Conservation (phyloP, 768 basidiomycete genomes). For the Boletus tylopilopsis region DNA sequence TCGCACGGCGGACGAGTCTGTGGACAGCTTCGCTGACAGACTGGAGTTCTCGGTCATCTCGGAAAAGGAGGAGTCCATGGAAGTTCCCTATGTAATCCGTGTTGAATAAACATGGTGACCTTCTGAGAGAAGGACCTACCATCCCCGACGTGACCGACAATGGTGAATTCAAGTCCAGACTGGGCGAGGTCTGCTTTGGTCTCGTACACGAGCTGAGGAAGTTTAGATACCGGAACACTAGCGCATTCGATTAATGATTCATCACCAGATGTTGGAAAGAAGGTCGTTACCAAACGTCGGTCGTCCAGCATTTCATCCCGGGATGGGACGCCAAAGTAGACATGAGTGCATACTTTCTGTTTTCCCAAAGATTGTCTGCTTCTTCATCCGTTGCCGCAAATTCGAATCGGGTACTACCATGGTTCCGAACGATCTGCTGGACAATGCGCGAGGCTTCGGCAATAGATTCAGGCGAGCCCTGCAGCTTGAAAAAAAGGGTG, state of each 20-base stretch:
- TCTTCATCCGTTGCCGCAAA: slow-evolving; percentile 74
- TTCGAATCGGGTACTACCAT: slow-evolving; percentile 65
- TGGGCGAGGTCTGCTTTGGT: slow-evolving; percentile 73
- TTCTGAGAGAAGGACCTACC: slow-evolving; percentile 42
- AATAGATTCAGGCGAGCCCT: slow-evolving; percentile 64
- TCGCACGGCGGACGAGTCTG: slow-evolving; percentile 66
- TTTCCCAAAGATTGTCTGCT: slow-evolving; percentile 76
- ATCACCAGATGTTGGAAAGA: neutral
- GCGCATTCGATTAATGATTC: neutral
- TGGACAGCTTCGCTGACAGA: slow-evolving; percentile 59
- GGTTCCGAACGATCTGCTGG: slow-evolving; percentile 57
- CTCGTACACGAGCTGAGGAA: slow-evolving; percentile 69
- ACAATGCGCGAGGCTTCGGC: slow-evolving; percentile 56
- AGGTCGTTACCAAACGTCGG: slow-evolving; percentile 75
- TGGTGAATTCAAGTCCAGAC: slow-evolving; percentile 58
- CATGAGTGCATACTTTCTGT: slow-evolving; percentile 80
- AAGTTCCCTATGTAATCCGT: slow-evolving; percentile 37
- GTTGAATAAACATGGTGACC: neutral
- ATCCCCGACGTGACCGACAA: slow-evolving; percentile 81
- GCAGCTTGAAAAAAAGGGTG: slow-evolving; percentile 89
- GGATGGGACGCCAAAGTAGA: slow-evolving; percentile 63
- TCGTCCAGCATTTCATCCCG: slow-evolving; percentile 73
- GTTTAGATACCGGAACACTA: slow-evolving; percentile 66
- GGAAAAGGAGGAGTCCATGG: slow-evolving; percentile 52
- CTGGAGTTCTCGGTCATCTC: slow-evolving; percentile 54